phyloP scores from a whole-genome alignment of 352 stramenopile species.

The Phytopythium montanum region DNA sequence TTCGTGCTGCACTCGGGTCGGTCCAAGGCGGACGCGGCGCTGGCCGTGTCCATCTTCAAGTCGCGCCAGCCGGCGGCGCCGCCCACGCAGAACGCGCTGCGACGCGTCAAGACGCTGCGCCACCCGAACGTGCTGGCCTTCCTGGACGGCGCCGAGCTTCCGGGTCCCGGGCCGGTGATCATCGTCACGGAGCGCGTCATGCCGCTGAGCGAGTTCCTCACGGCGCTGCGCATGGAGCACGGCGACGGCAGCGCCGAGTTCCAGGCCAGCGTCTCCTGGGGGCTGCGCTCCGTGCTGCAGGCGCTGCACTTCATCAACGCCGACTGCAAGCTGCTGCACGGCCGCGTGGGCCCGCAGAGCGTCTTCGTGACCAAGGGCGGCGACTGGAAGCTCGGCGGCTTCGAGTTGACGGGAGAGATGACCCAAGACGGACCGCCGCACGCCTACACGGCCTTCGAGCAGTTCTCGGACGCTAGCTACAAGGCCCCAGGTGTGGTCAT shows the following conservation, averaged over 20 bases:
- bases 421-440: conserved; percentile 77
- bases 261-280: conserved; percentile 90
- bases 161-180: conserved; percentile 85
- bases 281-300: conserved; percentile 90
- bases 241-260: conserved; percentile 60
- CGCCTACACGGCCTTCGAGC: conserved; percentile 75
- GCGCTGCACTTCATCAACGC: conserved; percentile 93
- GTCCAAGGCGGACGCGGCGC: conserved; percentile 74
- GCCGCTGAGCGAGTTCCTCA: conserved; percentile 88
- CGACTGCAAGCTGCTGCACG: conserved; percentile 93
- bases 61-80: conserved; percentile 72
- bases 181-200: conserved; percentile 94
- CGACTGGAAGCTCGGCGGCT: conserved; percentile 95
- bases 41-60: conserved; percentile 92
- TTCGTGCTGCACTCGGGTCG: conserved; percentile 86
- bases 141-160: conserved; percentile 72
- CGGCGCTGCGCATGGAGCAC: conserved; percentile 61
- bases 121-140: conserved; percentile 94
- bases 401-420: conserved; percentile 88
- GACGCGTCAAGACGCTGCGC: conserved; percentile 91
- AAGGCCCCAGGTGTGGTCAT: conserved; percentile 60
- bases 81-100: conserved; percentile 89
- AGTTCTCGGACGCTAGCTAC: conserved; percentile 82
- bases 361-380: conserved; percentile 95
- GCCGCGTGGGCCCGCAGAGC: conserved; percentile 83